Base-by-base conservation (phyloP, 2,329 filamentous ascomycete species). In the Fusarium multiceps region DNA sequence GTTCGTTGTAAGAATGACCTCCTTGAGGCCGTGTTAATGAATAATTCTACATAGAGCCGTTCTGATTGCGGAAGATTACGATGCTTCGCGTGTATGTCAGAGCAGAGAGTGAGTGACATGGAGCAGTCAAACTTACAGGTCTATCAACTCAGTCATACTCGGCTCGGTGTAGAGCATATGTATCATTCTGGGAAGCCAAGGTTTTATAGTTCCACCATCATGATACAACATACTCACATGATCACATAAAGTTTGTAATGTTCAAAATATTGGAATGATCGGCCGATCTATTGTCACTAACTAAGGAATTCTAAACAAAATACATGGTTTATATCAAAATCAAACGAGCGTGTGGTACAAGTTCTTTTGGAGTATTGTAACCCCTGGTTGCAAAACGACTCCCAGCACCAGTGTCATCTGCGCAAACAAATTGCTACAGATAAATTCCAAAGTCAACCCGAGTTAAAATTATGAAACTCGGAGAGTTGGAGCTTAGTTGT, bases 281-380 rank as follows among this genome's bases (percentile, higher is more conserved):
- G 58, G 58, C 58, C 58, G 58, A 61, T 61, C 55, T 59, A 59
- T 61, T 59, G 43, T 34, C 16, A 25, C n/a, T 61, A 30, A 23
- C 8, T 16, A 49, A 59, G 1, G 14, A 28, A 28, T 12, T n/a
- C 4, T 25, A 60, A 60, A 41, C 21, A 47, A 59, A 57, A 11
- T n/a, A 57, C 34, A 37, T 11, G 25, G 8, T 58, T 25, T 25
- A 40, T 27, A 18, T 20, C 2, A 25, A 43, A 43, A 7, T 16
- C 41, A 14, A 60, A 59, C n/a, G 54, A 59, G 37, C 32, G 51
- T 41, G 25, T 32, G n/a, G 54, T 59, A 34, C 58, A 49, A 49
- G 6, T 20, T 48, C 21, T 28, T 18, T 28, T 51, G 48, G 48
- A 46, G 32, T n/a, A 14, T 13, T 21, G 6, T 18, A 42, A 11